These are phyloP conservation scores for Verticillium tricorpus DNA, from an alignment of 2,329 filamentous ascomycete species.

Conservation along the genomic window DNA sequence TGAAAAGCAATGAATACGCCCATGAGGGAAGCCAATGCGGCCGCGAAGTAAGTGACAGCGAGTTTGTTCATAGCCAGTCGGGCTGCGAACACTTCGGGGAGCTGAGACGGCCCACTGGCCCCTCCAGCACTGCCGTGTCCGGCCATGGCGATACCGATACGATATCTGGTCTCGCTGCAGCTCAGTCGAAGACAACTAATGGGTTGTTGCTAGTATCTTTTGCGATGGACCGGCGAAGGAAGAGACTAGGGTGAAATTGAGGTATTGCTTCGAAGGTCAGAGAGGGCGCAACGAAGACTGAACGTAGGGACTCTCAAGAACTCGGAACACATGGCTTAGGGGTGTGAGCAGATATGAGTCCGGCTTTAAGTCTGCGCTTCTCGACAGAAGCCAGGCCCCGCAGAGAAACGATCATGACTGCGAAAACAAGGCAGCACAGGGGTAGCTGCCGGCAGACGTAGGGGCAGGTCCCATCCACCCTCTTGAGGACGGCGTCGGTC, in stretches of 20 bases:
- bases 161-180: too few relatives aligned
- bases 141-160: not conserved
- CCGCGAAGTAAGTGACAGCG: constrained; percentile 17
- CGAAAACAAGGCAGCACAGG: not conserved
- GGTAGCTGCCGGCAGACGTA: not conserved
- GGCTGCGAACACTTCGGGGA: constrained; percentile 8
- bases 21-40: constrained; percentile 6
- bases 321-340: not conserved
- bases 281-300: too few relatives aligned
- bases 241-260: too few relatives aligned
- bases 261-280: too few relatives aligned
- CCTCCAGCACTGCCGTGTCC: not conserved
- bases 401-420: not conserved
- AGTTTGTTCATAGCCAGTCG: constrained; percentile 18
- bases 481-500: not conserved
- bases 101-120: not conserved
- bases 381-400: not conserved
- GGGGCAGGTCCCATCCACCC: not conserved
- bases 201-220: too few relatives aligned
- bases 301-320: too few relatives aligned
- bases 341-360: too few relatives aligned
- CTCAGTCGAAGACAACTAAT: too few relatives aligned
- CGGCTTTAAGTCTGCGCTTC: not conserved
- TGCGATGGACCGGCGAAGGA: too few relatives aligned
- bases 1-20: constrained; percentile 8